phyloP scores from a whole-genome alignment of 1,284 basidiomycete species.

The Prillingera fragicola region DNA sequence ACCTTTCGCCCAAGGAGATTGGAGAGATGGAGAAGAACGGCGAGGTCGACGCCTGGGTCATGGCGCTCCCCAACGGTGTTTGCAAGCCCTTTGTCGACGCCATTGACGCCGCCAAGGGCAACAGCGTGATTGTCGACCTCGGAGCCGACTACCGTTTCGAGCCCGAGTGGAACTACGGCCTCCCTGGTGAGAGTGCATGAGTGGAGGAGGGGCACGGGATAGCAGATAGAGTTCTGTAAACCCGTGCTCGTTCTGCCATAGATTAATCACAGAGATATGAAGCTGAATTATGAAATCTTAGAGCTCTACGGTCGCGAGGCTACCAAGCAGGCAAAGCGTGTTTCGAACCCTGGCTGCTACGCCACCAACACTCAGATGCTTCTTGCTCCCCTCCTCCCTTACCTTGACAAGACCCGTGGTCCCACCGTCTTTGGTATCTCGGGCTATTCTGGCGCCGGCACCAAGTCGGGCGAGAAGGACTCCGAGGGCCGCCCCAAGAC shows the following conservation, averaged over 20 bases:
- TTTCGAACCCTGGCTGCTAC: slow-evolving; percentile 97
- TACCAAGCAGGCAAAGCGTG: slow-evolving; percentile 68
- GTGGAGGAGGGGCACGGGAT: not conserved
- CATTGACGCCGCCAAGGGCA: slow-evolving; percentile 65
- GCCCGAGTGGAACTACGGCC: slow-evolving; percentile 90
- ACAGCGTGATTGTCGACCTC: slow-evolving; percentile 77
- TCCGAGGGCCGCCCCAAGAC: slow-evolving; percentile 66
- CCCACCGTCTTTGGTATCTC: slow-evolving; percentile 91
- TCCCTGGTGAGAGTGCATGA: slow-evolving; percentile 81
- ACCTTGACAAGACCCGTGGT: slow-evolving; percentile 59
- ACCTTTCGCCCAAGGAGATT: slow-evolving; percentile 70
- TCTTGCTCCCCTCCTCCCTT: slow-evolving; percentile 76
- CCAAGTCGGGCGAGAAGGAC: slow-evolving; percentile 60
- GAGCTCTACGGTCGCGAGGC: slow-evolving; percentile 79
- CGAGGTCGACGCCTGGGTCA: slow-evolving; percentile 92
- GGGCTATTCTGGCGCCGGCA: slow-evolving; percentile 93
- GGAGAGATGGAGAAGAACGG: slow-evolving; percentile 79
- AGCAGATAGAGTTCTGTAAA: not conserved
- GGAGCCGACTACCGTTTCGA: slow-evolving; percentile 96
- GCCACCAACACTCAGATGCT: slow-evolving; percentile 90
- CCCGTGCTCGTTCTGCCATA: slow-evolving; percentile 3
- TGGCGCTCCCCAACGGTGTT: slow-evolving; percentile 95
- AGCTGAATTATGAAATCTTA: slow-evolving; percentile 48
- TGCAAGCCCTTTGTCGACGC: slow-evolving; percentile 98
- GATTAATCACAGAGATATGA: slow-evolving; percentile 11